phyloP scores from a whole-genome alignment of 2,329 filamentous ascomycete genomes.

The Penicillium expansum region DNA sequence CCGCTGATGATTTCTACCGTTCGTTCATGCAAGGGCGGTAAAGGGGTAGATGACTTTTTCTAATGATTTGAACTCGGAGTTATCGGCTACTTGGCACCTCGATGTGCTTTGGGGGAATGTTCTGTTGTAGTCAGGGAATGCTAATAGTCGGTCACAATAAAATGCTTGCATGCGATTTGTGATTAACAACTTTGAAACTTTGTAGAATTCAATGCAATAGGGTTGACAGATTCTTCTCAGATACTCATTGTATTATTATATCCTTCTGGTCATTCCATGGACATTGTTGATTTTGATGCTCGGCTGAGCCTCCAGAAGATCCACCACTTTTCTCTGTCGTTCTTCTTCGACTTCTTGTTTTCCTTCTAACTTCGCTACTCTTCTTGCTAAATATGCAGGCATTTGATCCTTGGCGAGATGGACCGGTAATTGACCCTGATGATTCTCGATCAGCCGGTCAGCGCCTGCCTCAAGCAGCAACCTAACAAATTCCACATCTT shows the following conservation, averaged over 20 bases:
- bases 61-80: slow-evolving; percentile 27
- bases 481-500: not conserved
- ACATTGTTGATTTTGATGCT: not conserved
- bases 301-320: not conserved
- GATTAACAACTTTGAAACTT: not conserved
- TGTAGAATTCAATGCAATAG: not conserved
- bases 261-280: not conserved
- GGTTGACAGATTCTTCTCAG: not conserved
- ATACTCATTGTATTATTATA: not conserved
- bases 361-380: not conserved
- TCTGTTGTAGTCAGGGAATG: slow-evolving; percentile 10
- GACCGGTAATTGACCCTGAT: not conserved
- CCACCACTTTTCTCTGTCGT: not conserved
- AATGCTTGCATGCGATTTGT: slow-evolving; percentile 6
- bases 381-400: not conserved
- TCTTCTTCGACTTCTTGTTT: not conserved
- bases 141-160: slow-evolving; percentile 12
- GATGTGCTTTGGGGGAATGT: slow-evolving; percentile 11
- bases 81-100: slow-evolving; percentile 21
- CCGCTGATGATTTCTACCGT: slow-evolving; percentile 84
- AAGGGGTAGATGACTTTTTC: slow-evolving; percentile 30
- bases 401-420: not conserved
- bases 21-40: slow-evolving; percentile 77
- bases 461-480: slow-evolving; percentile 8
- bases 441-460: not conserved